A percentile compares a stretch with the other conserved stretches of the same genome.
Evolutionary conservation across 1,284 basidiomycete species (phyloP).

Genomic region (Ustilago shanxiensis): DNA sequence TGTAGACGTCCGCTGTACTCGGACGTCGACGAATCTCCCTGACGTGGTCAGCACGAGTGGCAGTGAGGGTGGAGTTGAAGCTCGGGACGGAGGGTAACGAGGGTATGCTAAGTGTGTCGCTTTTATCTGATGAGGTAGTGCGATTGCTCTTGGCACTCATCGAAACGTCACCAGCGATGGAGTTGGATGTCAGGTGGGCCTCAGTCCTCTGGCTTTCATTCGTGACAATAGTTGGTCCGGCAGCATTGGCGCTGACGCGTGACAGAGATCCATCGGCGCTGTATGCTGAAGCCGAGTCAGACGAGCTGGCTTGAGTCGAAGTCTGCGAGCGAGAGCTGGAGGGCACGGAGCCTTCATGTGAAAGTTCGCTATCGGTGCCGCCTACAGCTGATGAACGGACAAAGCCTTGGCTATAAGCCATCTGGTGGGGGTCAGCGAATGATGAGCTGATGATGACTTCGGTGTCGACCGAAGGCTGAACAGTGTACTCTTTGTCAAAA

Average conservation of each 20-base stretch:
- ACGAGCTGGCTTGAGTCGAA: slow-evolving; percentile 30
- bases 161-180: background rate
- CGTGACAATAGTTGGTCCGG: slow-evolving; percentile 5
- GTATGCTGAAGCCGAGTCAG: slow-evolving; percentile 28
- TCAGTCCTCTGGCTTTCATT: background rate
- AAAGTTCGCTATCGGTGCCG: slow-evolving; percentile 20
- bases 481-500: slow-evolving; percentile 48
- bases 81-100: slow-evolving; percentile 30
- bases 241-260: background rate
- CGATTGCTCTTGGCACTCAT: background rate
- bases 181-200: background rate
- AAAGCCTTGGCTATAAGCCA: background rate
- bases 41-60: slow-evolving; percentile 3
- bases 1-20: slow-evolving; percentile 49
- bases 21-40: slow-evolving; percentile 30
- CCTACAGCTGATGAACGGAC: slow-evolving; percentile 16
- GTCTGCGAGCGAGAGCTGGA: slow-evolving; percentile 36
- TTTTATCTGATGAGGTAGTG: background rate
- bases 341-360: slow-evolving; percentile 33
- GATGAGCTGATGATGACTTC: background rate
- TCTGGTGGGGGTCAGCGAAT: background rate
- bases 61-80: slow-evolving; percentile 38
- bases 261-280: slow-evolving; percentile 14
- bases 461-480: slow-evolving; percentile 13
- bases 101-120: slow-evolving; percentile 31